Evolutionary conservation across 2,329 filamentous ascomycete species (phyloP), one percentile per base, ranked within the genome.

Genomic region (Fusarium acutatum): DNA sequence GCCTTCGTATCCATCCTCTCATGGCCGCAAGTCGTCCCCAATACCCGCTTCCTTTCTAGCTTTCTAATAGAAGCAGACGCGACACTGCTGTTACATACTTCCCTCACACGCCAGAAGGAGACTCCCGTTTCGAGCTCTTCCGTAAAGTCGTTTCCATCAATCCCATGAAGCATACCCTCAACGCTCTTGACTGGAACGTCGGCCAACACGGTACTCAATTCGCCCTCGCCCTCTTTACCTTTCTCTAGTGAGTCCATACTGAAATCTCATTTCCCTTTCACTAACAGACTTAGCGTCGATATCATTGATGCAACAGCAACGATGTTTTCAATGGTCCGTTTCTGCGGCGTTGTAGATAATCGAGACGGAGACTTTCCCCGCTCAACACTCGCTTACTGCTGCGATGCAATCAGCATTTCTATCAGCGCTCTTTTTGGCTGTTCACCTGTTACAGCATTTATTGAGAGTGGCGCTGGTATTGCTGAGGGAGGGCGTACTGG

Each of bases 121-220:
- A 94, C 79, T 86, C 86, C 69, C 85, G 84, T 24, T 96, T 95
- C 80, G 86, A 94, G 67, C 94, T 95, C 82, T 96, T 96, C 87
- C 93, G 92, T 79, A 87, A 94, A 78, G 91, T 96, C 2, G 93
- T 94, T 22, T 89, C 90, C 8, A 94, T 96, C 84, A 92, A 94
- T 77, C 88, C 89, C 2, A 95, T 96, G 78, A 80, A 86, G 67
- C 87, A 88, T 54, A 89, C 89, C 5, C 84, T 95, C 4, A 87
- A 85, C 26, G 92, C 89, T 1, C 91, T 94, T 74, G 84, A 93
- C 60, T 96, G 93, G 92, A 83, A 91, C 74, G 83, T 96, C 34
- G 83, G 85, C 14, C 84, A 85, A 9, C 89, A 93, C 60, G 89
- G 91, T 4, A 88, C 88, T 4, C 90, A 95, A 77, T 96, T 95